These are phyloP conservation scores for Bruguiera sexangula DNA, from an alignment of 345 rosid species.

Conservation along the genomic window DNA sequence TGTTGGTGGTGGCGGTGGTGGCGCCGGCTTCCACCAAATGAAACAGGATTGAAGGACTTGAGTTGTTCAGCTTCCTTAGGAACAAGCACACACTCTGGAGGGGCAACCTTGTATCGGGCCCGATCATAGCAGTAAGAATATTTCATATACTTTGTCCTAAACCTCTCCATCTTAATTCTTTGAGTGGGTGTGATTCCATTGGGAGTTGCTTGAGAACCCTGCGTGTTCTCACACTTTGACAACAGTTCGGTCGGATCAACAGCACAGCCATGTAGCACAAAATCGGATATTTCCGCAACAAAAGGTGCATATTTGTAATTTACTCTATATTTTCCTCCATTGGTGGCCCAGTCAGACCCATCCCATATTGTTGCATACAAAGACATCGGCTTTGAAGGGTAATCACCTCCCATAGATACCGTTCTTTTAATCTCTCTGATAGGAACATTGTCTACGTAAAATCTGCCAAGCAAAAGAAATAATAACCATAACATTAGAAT, in stretches of 20 bases:
- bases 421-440: conserved; percentile 77
- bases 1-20: conserved; percentile 7
- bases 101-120: conserved; percentile 62
- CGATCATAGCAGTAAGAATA: conserved; percentile 93
- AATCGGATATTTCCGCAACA: conserved; percentile 47
- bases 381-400: conserved; percentile 84
- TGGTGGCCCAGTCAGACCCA: conserved; percentile 88
- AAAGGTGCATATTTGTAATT: conserved; percentile 78
- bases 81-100: conserved; percentile 58
- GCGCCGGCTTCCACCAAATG: conserved; percentile 52
- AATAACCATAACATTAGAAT: neutral
- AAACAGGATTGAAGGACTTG: conserved; percentile 62
- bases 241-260: conserved; percentile 72
- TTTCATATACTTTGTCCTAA: conserved; percentile 74
- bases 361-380: conserved; percentile 95
- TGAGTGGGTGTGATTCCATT: conserved; percentile 39
- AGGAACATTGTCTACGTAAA: conserved; percentile 71
- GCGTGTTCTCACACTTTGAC: conserved; percentile 48
- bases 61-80: conserved; percentile 61
- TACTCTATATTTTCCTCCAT: conserved; percentile 69
- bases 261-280: conserved; percentile 78
- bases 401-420: conserved; percentile 65
- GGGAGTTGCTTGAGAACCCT: conserved; percentile 28
- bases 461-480: conserved; percentile 40
- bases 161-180: conserved; percentile 58